A percentile compares a stretch with the other conserved stretches of the same genome.
Evolutionary conservation across 177 flowering plant species (phyloP).

Genomic region (Vitis hybrid): DNA sequence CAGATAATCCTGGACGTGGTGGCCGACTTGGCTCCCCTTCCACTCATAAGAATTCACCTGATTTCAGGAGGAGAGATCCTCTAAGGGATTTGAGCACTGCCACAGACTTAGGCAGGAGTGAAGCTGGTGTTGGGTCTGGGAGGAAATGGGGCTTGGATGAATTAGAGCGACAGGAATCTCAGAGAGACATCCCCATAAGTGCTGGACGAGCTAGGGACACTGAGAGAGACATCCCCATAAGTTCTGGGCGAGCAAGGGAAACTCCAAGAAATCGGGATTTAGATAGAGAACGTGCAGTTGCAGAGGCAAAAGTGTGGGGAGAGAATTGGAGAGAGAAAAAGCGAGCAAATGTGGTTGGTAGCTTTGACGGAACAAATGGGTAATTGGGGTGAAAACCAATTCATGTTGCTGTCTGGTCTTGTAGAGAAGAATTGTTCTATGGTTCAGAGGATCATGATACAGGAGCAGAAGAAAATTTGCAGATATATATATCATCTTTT

Average conservation of each 20-base stretch:
- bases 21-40: slow-evolving; percentile 60
- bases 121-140: slow-evolving; percentile 68
- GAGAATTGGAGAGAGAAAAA: slow-evolving; percentile 89
- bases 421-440: slow-evolving; percentile 1
- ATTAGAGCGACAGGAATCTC: slow-evolving; percentile 51
- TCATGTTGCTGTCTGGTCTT: slow-evolving; percentile 2
- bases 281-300: slow-evolving; percentile 83
- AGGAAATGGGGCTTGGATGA: slow-evolving; percentile 71
- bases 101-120: slow-evolving; percentile 46
- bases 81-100: slow-evolving; percentile 46
- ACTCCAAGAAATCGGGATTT: slow-evolving; percentile 58
- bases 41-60: slow-evolving; percentile 65
- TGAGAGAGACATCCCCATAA: slow-evolving; percentile 35
- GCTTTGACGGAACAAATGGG: slow-evolving; percentile 68
- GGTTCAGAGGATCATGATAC: slow-evolving; percentile 8
- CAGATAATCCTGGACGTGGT: slow-evolving; percentile 38
- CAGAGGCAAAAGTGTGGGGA: slow-evolving; percentile 94
- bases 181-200: slow-evolving; percentile 59
- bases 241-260: slow-evolving; percentile 47
- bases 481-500: slow-evolving; percentile 8
- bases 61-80: slow-evolving; percentile 52
- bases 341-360: slow-evolving; percentile 52
- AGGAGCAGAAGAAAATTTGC: slow-evolving; percentile 8
- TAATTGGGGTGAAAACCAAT: slow-evolving; percentile 9
- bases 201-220: slow-evolving; percentile 50